A percentile compares a stretch with the other conserved stretches of the same genome.
These are phyloP conservation scores for Lactarius hengduanensis DNA, from an alignment of 768 basidiomycete species.

Conservation along the genomic window DNA sequence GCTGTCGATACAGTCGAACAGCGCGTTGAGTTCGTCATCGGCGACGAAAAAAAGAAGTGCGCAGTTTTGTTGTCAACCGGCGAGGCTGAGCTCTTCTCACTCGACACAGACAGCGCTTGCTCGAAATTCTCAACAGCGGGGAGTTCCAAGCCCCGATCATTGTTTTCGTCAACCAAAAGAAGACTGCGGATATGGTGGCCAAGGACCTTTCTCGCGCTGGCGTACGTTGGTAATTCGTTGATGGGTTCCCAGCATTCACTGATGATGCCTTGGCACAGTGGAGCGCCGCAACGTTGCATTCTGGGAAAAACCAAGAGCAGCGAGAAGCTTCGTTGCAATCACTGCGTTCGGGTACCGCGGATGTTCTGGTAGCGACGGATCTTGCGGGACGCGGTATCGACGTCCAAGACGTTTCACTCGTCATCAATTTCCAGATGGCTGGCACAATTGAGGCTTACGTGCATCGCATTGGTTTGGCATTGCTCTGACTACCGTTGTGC, in stretches of 20 bases:
- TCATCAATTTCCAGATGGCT: slow-evolving; percentile 98
- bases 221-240: slow-evolving; percentile 46
- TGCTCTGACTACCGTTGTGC: background rate
- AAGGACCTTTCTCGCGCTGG: slow-evolving; percentile 90
- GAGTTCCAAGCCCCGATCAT: slow-evolving; percentile 89
- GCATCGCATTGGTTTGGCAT: slow-evolving; percentile 82
- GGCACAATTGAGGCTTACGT: slow-evolving; percentile 96
- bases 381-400: slow-evolving; percentile 98
- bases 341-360: slow-evolving; percentile 79
- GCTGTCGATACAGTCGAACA: slow-evolving; percentile 99
- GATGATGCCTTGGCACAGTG: slow-evolving; percentile 49
- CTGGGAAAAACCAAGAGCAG: slow-evolving; percentile 97
- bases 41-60: slow-evolving; percentile 97
- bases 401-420: slow-evolving; percentile 92
- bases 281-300: slow-evolving; percentile 89
- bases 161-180: slow-evolving; percentile 99
- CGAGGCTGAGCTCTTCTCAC: background rate
- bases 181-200: slow-evolving; percentile 97
- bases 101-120: slow-evolving; percentile 62
- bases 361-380: slow-evolving; percentile 95
- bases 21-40: slow-evolving; percentile 85
- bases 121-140: slow-evolving; percentile 91
- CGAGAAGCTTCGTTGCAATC: slow-evolving; percentile 90
- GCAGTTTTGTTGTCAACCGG: slow-evolving; percentile 34
- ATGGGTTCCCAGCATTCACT: background rate